Percentiles rank a stretch among this genome's conserved stretches.
Conservation (phyloP, 257 asterid genomes). For the Paulownia fortunei region DNA sequence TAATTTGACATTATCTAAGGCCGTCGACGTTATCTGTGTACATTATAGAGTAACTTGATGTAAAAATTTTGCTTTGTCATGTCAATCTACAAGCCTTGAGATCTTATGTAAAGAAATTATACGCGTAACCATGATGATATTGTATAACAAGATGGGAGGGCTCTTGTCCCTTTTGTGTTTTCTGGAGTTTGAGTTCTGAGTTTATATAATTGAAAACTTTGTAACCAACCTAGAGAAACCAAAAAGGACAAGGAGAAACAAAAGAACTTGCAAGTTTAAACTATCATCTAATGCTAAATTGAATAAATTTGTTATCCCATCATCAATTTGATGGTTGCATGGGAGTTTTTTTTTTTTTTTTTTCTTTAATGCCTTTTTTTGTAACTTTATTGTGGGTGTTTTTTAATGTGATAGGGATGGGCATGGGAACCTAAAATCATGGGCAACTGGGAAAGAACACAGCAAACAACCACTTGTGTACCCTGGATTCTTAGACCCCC, state of each 20-base stretch:
- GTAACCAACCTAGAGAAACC: too few species aligned
- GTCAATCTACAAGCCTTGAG: not conserved
- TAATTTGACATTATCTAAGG: too few species aligned
- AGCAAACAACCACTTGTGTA: constrained; percentile 4
- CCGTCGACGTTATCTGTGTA: too few species aligned
- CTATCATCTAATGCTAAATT: not conserved
- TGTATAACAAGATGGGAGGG: not conserved
- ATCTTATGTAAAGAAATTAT: too few species aligned
- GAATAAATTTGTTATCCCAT: not conserved
- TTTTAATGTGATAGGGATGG: not conserved
- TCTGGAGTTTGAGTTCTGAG: too few species aligned
- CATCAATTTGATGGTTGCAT: not conserved
- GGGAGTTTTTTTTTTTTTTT: not conserved
- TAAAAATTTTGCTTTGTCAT: not conserved
- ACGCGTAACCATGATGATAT: not conserved
- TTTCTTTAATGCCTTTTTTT: not conserved
- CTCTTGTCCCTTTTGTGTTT: too few species aligned
- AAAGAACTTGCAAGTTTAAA: too few species aligned
- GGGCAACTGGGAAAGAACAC: too few species aligned
- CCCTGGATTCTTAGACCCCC: constrained; percentile 1
- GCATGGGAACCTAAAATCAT: too few species aligned
- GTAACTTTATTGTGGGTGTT: not conserved
- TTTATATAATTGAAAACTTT: too few species aligned
- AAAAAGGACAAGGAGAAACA: too few species aligned
- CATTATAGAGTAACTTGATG: constrained; percentile 29